Evolutionary conservation across 768 basidiomycete species (phyloP).

Genomic region (Gloeostereum incarnatum): DNA sequence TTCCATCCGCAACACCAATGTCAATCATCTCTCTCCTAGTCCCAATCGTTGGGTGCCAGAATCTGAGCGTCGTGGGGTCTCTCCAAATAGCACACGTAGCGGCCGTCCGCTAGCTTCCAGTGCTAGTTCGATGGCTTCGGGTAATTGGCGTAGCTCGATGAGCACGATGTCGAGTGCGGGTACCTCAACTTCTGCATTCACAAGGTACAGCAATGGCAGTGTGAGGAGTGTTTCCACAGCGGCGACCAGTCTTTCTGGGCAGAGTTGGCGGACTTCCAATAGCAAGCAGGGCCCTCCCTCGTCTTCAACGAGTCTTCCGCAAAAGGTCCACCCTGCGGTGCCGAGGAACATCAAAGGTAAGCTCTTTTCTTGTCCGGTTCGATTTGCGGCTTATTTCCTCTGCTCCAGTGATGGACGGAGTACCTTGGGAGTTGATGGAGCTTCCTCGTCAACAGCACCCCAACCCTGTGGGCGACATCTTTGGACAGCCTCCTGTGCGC

Average conservation of each 20-base stretch:
- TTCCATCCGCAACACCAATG: slow-evolving; percentile 10
- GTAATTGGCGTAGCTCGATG: slow-evolving; percentile 75
- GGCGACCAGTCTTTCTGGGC: slow-evolving; percentile 70
- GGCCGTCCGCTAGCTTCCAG: slow-evolving; percentile 43
- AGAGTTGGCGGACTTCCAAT: slow-evolving; percentile 59
- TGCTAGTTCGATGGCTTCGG: slow-evolving; percentile 42
- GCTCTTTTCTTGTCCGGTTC: slow-evolving; percentile 18
- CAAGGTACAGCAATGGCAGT: slow-evolving; percentile 72
- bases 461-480: slow-evolving; percentile 55
- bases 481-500: slow-evolving; percentile 49
- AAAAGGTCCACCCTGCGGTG: slow-evolving; percentile 13
- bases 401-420: slow-evolving; percentile 57
- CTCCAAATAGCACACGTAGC: slow-evolving; percentile 53
- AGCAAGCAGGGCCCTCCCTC: slow-evolving; percentile 16
- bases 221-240: slow-evolving; percentile 67
- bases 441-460: slow-evolving; percentile 57
- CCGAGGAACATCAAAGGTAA: slow-evolving; percentile 80
- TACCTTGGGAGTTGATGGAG: slow-evolving; percentile 68
- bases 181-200: slow-evolving; percentile 65
- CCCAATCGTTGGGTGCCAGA: slow-evolving; percentile 5
- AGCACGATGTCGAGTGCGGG: slow-evolving; percentile 61
- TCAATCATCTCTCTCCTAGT: slow-evolving; percentile 6
- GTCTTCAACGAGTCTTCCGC: slow-evolving; percentile 11
- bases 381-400: slow-evolving; percentile 6
- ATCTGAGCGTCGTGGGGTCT: slow-evolving; percentile 28